Evolutionary conservation across 2,329 filamentous ascomycete species (phyloP).

Genomic region (Clonostachys sp.): DNA sequence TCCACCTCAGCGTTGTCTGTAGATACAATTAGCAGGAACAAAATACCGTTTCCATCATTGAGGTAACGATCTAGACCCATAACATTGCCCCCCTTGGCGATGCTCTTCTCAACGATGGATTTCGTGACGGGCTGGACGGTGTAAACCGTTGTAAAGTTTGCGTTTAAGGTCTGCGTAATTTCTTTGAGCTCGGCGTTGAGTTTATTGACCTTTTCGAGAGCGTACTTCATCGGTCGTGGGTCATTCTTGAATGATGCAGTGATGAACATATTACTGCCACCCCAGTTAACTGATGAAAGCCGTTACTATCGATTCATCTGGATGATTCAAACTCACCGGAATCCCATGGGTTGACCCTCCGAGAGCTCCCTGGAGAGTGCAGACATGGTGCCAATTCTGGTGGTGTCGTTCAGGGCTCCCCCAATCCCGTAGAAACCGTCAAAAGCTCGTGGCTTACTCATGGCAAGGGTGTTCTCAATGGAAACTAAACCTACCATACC

Average conservation of each 20-base stretch:
- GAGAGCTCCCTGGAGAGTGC: constrained; percentile 18
- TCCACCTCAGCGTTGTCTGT: constrained; percentile 24
- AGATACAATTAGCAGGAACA: constrained; percentile 22
- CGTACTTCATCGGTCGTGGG: constrained; percentile 22
- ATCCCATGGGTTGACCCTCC: not conserved
- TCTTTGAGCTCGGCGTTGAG: constrained; percentile 17
- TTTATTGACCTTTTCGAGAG: constrained; percentile 18
- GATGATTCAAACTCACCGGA: not conserved
- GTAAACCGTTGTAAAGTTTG: constrained; percentile 18
- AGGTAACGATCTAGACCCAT: constrained; percentile 23
- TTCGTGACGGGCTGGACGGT: constrained; percentile 25
- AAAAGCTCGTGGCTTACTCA: constrained; percentile 19
- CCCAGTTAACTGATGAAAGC: constrained; percentile 6
- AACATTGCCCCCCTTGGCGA: constrained; percentile 21
- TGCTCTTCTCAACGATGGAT: constrained; percentile 16
- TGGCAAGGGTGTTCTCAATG: constrained; percentile 20
- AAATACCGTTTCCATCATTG: constrained; percentile 16
- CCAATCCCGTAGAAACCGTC: constrained; percentile 15
- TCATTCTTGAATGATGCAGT: constrained; percentile 28
- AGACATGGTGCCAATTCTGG: constrained; percentile 17
- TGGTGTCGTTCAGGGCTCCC: constrained; percentile 14
- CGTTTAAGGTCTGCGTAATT: constrained; percentile 10
- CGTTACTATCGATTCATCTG: constrained; percentile 15
- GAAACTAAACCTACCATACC: constrained; percentile 16
- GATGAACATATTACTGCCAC: constrained; percentile 25